A percentile compares a stretch with the other conserved stretches of the same genome.
Evolutionary conservation across 2,329 filamentous ascomycete genomes (phyloP).

Genomic region (Emericellopsis atlantica): DNA sequence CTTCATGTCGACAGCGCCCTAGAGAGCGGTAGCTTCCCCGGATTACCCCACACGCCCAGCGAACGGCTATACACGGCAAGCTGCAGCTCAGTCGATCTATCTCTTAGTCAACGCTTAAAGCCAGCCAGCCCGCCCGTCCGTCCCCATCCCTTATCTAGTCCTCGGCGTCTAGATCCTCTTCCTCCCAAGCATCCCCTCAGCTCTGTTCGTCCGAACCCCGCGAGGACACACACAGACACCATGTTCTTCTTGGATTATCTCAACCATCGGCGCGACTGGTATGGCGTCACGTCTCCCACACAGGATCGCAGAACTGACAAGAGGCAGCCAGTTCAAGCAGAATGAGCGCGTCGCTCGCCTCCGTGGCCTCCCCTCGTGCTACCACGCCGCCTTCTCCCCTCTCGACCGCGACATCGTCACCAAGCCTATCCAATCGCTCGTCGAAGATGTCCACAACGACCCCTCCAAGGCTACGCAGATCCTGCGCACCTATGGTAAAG

Average conservation of each 20-base stretch:
- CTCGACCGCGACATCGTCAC: slow-evolving; percentile 56
- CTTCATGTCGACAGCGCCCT: too few relatives aligned
- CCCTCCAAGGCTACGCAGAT: slow-evolving; percentile 55
- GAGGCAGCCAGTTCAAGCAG: slow-evolving; percentile 62
- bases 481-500: slow-evolving; percentile 77
- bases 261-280: slow-evolving; percentile 4
- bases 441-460: slow-evolving; percentile 63
- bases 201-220: not conserved
- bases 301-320: slow-evolving; percentile 11
- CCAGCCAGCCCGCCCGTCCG: not conserved
- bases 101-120: not conserved
- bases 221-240: not conserved
- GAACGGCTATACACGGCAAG: too few relatives aligned
- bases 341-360: slow-evolving; percentile 60
- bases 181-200: not conserved
- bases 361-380: slow-evolving; percentile 44
- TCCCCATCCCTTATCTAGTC: not conserved
- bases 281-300: not conserved
- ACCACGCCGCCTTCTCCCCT: slow-evolving; percentile 51
- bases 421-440: slow-evolving; percentile 65
- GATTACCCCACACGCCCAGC: too few relatives aligned
- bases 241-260: slow-evolving; percentile 3
- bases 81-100: not conserved
- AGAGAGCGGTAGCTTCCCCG: too few relatives aligned
- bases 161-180: not conserved